Evolutionary conservation across 441 rosid genomes (phyloP), one percentile per base, ranked within the genome.

Genomic region (Pelargonium cotyledonis): DNA sequence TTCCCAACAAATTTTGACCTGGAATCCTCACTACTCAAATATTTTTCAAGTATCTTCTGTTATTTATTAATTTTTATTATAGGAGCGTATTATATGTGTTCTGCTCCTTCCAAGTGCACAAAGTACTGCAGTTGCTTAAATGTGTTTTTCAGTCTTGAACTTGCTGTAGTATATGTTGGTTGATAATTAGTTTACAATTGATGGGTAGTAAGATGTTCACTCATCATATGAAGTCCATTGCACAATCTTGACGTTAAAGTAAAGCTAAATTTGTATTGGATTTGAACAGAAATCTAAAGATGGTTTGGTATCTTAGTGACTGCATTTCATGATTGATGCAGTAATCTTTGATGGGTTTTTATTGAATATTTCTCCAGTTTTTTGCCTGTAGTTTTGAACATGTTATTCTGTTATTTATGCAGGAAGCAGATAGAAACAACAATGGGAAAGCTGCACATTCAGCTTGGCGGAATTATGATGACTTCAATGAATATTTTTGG

Each of bases 351-450:
- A 41, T 51, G 40, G 55, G 9, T 43, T 63, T 66, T 55, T 72
- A 46, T 75, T 69, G 53, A 29, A 40, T 65, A 40, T 65, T 41
- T 19, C 57, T 65, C 11, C 49, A 18, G 21, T 19, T 9, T 10
- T 44, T 65, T 65, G 29, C 53, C 68, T 41, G 68, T 43, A 55
- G 40, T 26, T 55, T 38, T 67, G 11, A 58, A 46, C 64, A 35
- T 65, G 43, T 44, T 73, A 38, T 38, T 38, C 5, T 38, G 41
- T 38, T 38, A 43, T 67, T 70, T 68, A n/a, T 67, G 70, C 83
- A 96, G 98, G 99, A 96, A 85, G 88, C 86, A 71, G 76, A 19
- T 51, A 82, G 82, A 70, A 96, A 89, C 82, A 83, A 85, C 73
- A 51, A 51, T 51, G 58, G 58, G 18, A 51, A 51, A 16, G 53